Evolutionary conservation across 75 land plant genomes (phyloP).

Genomic region (Picea glauca): DNA sequence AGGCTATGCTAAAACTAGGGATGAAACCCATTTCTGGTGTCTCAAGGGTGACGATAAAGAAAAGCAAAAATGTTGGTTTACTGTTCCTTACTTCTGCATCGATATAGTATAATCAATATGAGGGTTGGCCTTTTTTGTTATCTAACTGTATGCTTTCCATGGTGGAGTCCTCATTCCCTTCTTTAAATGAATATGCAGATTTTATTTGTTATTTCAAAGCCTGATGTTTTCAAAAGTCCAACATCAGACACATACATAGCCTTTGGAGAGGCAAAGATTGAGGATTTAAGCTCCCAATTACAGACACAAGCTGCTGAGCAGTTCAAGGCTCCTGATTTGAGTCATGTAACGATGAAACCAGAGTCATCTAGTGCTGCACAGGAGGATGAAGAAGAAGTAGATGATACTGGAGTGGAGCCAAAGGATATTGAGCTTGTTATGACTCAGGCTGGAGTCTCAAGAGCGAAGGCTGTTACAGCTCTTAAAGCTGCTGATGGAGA

Average conservation of each 20-base stretch:
- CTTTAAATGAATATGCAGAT: constrained; percentile 28
- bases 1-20: constrained; percentile 90
- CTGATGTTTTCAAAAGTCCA: constrained; percentile 84
- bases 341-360: constrained; percentile 40
- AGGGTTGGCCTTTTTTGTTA: not conserved
- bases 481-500: constrained; percentile 60
- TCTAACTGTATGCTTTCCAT: constrained; percentile 1
- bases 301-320: constrained; percentile 85
- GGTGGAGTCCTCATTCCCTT: constrained; percentile 31
- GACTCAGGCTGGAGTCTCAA: constrained; percentile 68
- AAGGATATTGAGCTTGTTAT: constrained; percentile 75
- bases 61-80: constrained; percentile 74
- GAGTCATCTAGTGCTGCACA: constrained; percentile 45
- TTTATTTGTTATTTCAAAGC: constrained; percentile 75
- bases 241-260: constrained; percentile 66
- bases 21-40: constrained; percentile 92
- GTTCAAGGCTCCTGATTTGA: constrained; percentile 62
- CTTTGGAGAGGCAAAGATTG: constrained; percentile 80
- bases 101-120: not conserved
- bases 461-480: constrained; percentile 62
- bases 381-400: constrained; percentile 67
- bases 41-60: constrained; percentile 85
- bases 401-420: constrained; percentile 72
- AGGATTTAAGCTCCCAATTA: constrained; percentile 72
- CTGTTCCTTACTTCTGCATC: not conserved